phyloP scores from a whole-genome alignment of 768 basidiomycete species.

The Mycena galericulata region DNA sequence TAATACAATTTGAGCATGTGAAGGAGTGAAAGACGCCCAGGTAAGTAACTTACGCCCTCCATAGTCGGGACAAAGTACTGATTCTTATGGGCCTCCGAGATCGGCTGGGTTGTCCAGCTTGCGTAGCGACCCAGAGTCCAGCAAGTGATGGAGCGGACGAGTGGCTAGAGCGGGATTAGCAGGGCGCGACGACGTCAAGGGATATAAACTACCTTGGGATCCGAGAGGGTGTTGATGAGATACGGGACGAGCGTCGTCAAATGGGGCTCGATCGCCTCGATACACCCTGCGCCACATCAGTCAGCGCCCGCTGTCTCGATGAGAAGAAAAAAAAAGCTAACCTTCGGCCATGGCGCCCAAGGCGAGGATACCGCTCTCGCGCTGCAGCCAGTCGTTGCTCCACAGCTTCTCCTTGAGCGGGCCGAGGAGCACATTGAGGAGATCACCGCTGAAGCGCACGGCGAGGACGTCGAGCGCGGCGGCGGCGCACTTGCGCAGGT shows the following conservation, averaged over 20 bases:
- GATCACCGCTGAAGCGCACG: constrained; percentile 90
- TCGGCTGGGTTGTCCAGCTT: constrained; percentile 92
- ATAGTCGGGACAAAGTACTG: constrained; percentile 96
- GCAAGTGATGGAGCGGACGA: constrained; percentile 97
- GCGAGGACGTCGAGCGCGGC: constrained; percentile 97
- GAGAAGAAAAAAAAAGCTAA: constrained; percentile 45
- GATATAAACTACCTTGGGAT: constrained; percentile 78
- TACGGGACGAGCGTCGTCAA: constrained; percentile 94
- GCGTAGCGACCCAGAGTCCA: constrained; percentile 99
- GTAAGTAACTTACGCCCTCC: constrained; percentile 80
- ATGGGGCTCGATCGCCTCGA: constrained; percentile 95
- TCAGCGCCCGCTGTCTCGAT: constrained; percentile 16
- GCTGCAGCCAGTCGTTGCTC: constrained; percentile 91
- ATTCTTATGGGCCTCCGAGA: constrained; percentile 88
- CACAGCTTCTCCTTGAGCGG: constrained; percentile 95
- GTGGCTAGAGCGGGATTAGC: constrained; percentile 56
- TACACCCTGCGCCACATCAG: constrained; percentile 75
- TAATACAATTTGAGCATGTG: not conserved
- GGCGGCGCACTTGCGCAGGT: constrained; percentile 96
- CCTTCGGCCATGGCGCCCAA: constrained; percentile 99
- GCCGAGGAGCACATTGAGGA: constrained; percentile 89
- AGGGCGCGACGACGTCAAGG: not conserved
- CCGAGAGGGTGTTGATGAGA: constrained; percentile 89
- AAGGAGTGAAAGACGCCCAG: constrained; percentile 11
- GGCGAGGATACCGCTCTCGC: constrained; percentile 96